Conservation (phyloP, 257 asterid genomes). For the Voacanga thouarsii region DNA sequence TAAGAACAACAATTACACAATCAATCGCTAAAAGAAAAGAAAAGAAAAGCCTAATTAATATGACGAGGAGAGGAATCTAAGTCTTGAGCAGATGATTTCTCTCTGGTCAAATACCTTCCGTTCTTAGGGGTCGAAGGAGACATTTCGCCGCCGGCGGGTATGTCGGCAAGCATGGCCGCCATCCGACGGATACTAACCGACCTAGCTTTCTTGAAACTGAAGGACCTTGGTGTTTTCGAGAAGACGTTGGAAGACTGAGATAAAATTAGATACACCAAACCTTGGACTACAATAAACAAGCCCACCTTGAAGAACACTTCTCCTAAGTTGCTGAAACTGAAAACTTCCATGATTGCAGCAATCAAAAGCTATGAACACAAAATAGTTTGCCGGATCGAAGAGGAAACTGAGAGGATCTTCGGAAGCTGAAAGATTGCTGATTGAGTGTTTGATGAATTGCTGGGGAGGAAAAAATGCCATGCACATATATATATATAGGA, state of each 20-base stretch:
- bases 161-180: conserved; percentile 55
- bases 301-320: conserved; percentile 45
- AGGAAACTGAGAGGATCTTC: not conserved
- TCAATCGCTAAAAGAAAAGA: not conserved
- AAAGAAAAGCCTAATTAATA: not conserved
- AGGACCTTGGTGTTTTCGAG: conserved; percentile 45
- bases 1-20: not conserved
- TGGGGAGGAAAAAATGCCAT: not conserved
- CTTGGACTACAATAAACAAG: conserved; percentile 58
- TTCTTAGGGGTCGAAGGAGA: conserved; percentile 34
- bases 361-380: not conserved
- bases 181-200: conserved; percentile 69
- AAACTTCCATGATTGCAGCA: not conserved
- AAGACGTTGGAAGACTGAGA: conserved; percentile 63
- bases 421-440: not conserved
- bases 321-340: not conserved
- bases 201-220: conserved; percentile 60
- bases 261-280: conserved; percentile 53
- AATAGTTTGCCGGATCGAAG: not conserved
- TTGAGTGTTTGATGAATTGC: not conserved
- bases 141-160: conserved; percentile 55
- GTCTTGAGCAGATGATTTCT: not conserved
- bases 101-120: conserved; percentile 11
- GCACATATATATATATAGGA: not conserved
- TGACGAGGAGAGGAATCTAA: not conserved